Evolutionary conservation across 164 flowering plant species (phyloP).

Genomic region (Chloranthus sessilifolius): DNA sequence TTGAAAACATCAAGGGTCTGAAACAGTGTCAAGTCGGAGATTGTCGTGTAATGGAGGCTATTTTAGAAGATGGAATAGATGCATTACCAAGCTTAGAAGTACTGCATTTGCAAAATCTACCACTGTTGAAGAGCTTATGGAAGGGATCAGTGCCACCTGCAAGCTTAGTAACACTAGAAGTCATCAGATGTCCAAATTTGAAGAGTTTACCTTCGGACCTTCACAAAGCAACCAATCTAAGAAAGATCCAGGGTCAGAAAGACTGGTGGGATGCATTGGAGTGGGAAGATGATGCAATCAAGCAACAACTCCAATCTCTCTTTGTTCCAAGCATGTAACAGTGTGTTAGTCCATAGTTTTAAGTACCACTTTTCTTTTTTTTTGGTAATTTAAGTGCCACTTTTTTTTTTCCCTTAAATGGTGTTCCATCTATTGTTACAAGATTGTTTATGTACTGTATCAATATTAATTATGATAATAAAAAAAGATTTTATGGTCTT

Average conservation of each 20-base stretch:
- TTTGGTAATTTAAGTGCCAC: too few species aligned
- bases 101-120: neutral
- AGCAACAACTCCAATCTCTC: neutral
- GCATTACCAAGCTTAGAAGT: neutral
- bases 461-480: too few species aligned
- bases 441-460: too few species aligned
- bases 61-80: neutral
- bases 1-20: neutral
- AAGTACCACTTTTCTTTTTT: too few species aligned
- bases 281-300: neutral
- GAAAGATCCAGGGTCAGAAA: neutral
- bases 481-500: too few species aligned
- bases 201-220: neutral
- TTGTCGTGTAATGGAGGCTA: neutral
- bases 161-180: neutral
- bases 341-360: too few species aligned
- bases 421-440: too few species aligned
- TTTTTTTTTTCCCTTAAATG: too few species aligned
- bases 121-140: neutral
- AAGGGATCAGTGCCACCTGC: neutral
- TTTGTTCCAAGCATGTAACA: too few species aligned
- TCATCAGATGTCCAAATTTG: neutral
- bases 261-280: constrained; percentile 7
- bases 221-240: neutral
- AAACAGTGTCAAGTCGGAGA: neutral